Conservation (phyloP, 345 rosid species). For the Arabidopsis suecica region DNA sequence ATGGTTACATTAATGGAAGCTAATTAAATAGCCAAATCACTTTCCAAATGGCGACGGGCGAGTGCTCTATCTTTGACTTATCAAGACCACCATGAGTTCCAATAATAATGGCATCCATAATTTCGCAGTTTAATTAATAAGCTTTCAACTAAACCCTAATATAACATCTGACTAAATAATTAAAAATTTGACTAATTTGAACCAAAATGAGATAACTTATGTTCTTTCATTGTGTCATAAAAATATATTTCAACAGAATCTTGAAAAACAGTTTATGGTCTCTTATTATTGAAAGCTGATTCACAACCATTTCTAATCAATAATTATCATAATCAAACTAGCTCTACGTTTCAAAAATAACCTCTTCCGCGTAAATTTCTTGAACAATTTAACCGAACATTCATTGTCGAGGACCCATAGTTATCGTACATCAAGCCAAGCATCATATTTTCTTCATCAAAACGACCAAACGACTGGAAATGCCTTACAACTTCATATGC, state of each 20-base stretch:
- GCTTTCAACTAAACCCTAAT: background rate
- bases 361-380: background rate
- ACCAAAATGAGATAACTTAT: background rate
- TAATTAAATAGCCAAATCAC: background rate
- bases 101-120: background rate
- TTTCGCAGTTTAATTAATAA: background rate
- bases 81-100: constrained; percentile 8
- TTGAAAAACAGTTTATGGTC: background rate
- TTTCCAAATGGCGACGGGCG: constrained; percentile 1
- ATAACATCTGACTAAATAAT: background rate
- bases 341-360: background rate
- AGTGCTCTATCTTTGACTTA: constrained; percentile 17
- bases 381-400: background rate
- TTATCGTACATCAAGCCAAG: background rate
- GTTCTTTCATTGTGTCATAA: background rate
- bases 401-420: background rate
- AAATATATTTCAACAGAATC: background rate
- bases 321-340: background rate
- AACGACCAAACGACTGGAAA: too few species aligned
- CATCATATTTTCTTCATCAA: too few species aligned
- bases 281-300: background rate
- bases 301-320: background rate
- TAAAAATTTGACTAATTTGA: background rate
- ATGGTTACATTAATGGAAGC: background rate
- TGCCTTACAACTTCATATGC: too few species aligned